Evolutionary conservation across 257 asterid species (phyloP).

Genomic region (Misopates orontium): DNA sequence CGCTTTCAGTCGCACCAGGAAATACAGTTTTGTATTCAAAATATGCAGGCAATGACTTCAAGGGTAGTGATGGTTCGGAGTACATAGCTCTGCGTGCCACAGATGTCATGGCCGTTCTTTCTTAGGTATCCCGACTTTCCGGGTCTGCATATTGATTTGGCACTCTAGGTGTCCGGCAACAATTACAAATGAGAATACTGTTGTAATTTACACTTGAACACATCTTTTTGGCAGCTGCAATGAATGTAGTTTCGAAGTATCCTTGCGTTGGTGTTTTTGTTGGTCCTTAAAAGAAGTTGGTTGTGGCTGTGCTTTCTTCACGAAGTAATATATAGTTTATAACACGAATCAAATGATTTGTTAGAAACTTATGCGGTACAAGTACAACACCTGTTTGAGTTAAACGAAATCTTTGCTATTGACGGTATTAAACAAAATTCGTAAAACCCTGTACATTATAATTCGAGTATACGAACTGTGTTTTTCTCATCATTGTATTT

Average conservation of each 20-base stretch:
- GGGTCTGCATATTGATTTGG: too few species aligned
- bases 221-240: constrained; percentile 16
- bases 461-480: too few species aligned
- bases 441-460: too few species aligned
- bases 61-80: constrained; percentile 70
- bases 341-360: too few species aligned
- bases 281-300: too few species aligned
- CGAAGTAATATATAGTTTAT: too few species aligned
- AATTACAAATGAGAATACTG: constrained; percentile 20
- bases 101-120: constrained; percentile 80
- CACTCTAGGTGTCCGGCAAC: background rate
- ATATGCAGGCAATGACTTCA: constrained; percentile 87
- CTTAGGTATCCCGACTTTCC: constrained; percentile 34
- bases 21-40: constrained; percentile 82
- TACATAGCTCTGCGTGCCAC: constrained; percentile 74
- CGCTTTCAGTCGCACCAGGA: constrained; percentile 65
- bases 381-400: too few species aligned
- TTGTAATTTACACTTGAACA: constrained; percentile 22
- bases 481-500: too few species aligned
- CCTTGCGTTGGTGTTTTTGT: background rate
- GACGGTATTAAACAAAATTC: too few species aligned
- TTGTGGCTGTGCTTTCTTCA: too few species aligned
- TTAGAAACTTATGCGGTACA: too few species aligned
- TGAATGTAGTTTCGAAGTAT: constrained; percentile 21
- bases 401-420: too few species aligned